Evolutionary conservation across 768 basidiomycete genomes (phyloP), one percentile per base, ranked within the genome.

Genomic region (Kwoniella sp.): DNA sequence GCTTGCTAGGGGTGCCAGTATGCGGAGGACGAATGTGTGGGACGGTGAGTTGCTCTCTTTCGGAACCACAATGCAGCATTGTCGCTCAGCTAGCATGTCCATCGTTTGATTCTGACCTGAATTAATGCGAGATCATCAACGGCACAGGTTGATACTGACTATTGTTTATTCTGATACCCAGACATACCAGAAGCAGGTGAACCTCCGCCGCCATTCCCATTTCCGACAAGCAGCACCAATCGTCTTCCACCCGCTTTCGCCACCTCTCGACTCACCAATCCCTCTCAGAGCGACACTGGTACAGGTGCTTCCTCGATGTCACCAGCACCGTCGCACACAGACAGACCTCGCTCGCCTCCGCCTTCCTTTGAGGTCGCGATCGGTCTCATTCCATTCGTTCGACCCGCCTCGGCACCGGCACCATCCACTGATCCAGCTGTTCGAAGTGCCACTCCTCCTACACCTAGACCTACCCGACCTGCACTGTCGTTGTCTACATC

Each of bases 11-110:
- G 74, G 76, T n/a, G 76, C 76, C 1, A 75, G 74, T 67, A 78
- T 78, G 76, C 62, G 76, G 29, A 62, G 76, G 38, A 45, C 72
- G 7, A 78, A 75, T 58, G 70, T 78, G 0, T 78, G 76, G 76
- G 76, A 78, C 63, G 73, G 74, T 77, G 51, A 59, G 76, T 71
- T 8, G 8, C 12, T 25, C 29, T 23, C 38, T 58, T 20, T 0
- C 4, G 63, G 8, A 34, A 51, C 1, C n/a, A n/a, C n/a, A n/a
- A n/a, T n/a, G n/a, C n/a, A n/a, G n/a, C n/a, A n/a, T n/a, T n/a
- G n/a, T n/a, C n/a, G n/a, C n/a, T n/a, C n/a, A n/a, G n/a, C n/a
- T n/a, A n/a, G n/a, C n/a, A n/a, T n/a, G n/a, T n/a, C n/a, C n/a
- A n/a, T n/a, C n/a, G n/a, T n/a, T n/a, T n/a, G n/a, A n/a, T n/a